phyloP scores from a whole-genome alignment of 73 alveolate genomes.

The Tetrahymena borealis region DNA sequence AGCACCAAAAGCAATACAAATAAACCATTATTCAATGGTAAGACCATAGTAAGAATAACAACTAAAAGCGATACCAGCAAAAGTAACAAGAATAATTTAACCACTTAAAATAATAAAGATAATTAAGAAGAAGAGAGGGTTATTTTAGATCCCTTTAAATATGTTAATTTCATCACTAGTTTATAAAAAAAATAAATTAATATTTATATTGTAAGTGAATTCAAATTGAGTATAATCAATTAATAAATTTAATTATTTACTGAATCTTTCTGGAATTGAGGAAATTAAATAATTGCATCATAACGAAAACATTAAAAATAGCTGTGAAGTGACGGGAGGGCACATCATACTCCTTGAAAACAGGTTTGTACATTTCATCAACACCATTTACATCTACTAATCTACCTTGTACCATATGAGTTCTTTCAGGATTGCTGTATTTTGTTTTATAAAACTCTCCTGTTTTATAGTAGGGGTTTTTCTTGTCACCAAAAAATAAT shows the following conservation, averaged over 20 bases:
- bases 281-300: constrained; percentile 74
- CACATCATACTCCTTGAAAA: constrained; percentile 48
- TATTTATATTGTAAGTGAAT: background rate
- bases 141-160: background rate
- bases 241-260: constrained; percentile 67
- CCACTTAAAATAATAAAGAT: constrained; percentile 4
- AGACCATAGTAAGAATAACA: constrained; percentile 27
- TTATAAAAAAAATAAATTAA: constrained; percentile 14
- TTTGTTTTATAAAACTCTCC: constrained; percentile 2
- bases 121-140: constrained; percentile 9
- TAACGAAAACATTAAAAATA: constrained; percentile 77
- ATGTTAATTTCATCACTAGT: background rate
- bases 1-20: constrained; percentile 12
- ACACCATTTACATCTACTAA: constrained; percentile 44
- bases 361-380: constrained; percentile 49
- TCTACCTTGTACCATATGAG: constrained; percentile 44
- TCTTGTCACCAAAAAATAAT: background rate
- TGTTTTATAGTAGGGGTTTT: background rate
- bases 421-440: constrained; percentile 14
- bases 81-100: constrained; percentile 16
- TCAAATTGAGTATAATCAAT: background rate
- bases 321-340: constrained; percentile 83
- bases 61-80: constrained; percentile 27
- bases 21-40: constrained; percentile 25
- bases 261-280: constrained; percentile 75